A percentile compares a stretch with the other conserved stretches of the same genome.
Conservation (phyloP, 441 rosid genomes). For the Brassica hybrid region DNA sequence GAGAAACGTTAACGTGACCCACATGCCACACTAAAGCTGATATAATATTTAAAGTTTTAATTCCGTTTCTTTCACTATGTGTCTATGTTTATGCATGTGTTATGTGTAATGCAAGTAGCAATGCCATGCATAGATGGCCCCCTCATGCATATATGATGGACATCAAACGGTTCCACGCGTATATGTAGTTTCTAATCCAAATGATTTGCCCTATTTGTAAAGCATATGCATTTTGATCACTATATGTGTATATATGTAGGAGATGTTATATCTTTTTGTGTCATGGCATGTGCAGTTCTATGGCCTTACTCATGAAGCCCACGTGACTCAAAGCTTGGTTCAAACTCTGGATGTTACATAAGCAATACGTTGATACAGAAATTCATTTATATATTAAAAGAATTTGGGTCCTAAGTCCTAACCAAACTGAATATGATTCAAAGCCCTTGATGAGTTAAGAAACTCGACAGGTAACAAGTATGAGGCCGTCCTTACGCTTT, state of each 20-base stretch:
- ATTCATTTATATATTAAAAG: background rate
- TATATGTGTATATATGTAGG: background rate
- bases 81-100: slow-evolving; percentile 4
- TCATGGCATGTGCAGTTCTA: slow-evolving; percentile 41
- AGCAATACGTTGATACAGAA: slow-evolving; percentile 2
- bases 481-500: background rate
- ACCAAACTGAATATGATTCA: background rate
- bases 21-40: slow-evolving; percentile 26
- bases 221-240: slow-evolving; percentile 9
- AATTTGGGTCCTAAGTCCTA: background rate
- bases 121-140: slow-evolving; percentile 35
- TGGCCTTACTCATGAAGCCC: slow-evolving; percentile 41
- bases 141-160: slow-evolving; percentile 35
- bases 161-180: slow-evolving; percentile 36
- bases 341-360: slow-evolving; percentile 41
- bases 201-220: slow-evolving; percentile 21
- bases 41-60: background rate
- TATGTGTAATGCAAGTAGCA: slow-evolving; percentile 24
- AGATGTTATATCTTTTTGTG: slow-evolving; percentile 28
- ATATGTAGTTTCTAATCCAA: slow-evolving; percentile 29
- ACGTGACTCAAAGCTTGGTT: slow-evolving; percentile 32
- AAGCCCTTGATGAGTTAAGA: background rate
- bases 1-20: slow-evolving; percentile 40
- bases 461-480: background rate
- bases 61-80: background rate